phyloP scores from a whole-genome alignment of 1,139 yeast genomes.

The Candida sp. region DNA sequence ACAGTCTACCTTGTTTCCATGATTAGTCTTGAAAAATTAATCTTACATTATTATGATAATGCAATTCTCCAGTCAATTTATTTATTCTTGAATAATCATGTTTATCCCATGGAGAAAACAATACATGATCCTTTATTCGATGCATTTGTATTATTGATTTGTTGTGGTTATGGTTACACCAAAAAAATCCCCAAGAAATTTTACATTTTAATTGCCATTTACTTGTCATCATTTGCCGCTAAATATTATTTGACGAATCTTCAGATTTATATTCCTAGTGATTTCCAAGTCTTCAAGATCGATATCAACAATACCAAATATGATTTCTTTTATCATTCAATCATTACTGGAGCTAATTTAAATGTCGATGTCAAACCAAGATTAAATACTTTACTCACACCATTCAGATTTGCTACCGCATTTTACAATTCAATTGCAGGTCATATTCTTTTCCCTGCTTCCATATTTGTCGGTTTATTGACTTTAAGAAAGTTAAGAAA shows the following conservation, averaged over 20 bases:
- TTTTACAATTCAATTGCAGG: background rate
- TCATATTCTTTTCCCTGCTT: background rate
- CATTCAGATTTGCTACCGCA: background rate
- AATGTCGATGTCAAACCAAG: background rate
- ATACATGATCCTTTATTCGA: conserved; percentile 4
- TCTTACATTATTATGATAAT: background rate
- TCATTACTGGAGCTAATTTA: conserved; percentile 2
- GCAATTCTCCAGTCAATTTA: background rate
- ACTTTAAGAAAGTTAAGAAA: conserved; percentile 5
- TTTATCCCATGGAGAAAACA: conserved; percentile 1
- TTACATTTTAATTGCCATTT: background rate
- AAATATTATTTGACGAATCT: background rate
- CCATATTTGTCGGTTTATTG: conserved; percentile 5
- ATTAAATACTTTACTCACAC: background rate
- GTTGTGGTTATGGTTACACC: conserved; percentile 3
- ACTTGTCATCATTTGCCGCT: background rate
- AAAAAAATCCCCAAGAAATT: conserved; percentile 1
- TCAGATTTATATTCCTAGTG: conserved; percentile 1
- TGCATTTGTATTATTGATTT: conserved; percentile 4
- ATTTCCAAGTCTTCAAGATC: conserved; percentile 4
- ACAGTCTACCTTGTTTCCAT: background rate
- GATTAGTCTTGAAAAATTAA: background rate
- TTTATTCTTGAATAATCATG: background rate
- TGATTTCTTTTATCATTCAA: conserved; percentile 8
- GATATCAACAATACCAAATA: conserved; percentile 4